Base-by-base conservation (phyloP, 1,284 basidiomycete species). In the Ganoderma meredithae region DNA sequence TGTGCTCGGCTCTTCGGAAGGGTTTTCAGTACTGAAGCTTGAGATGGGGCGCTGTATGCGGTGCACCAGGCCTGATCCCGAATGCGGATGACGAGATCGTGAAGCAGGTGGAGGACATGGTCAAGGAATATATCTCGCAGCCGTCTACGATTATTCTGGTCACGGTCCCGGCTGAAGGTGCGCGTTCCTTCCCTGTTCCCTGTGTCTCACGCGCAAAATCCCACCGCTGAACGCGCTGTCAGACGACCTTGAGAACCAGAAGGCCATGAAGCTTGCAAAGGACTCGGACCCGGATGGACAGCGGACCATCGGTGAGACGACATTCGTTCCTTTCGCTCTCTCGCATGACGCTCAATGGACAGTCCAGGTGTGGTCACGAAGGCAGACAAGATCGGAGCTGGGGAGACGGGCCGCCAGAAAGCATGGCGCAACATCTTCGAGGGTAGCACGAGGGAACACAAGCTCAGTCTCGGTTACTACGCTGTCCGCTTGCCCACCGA, bases 281-380 rank as follows among this genome's bases (percentile, higher is more conserved):
- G 76, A 80, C 1, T 84, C 80, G 1, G 89, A 91, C 74, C 81
- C 83, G 0, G 64, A 77, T 0, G 88, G 87, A 8, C 72, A 80
- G 39, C 82, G 89, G 12, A 91, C 88, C 0, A 90, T 90, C 61
- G 89, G 89, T 87, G 63, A 22, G n/a, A n/a, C n/a, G n/a, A n/a
- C n/a, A n/a, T n/a, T n/a, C n/a, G n/a, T n/a, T n/a, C n/a, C n/a
- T n/a, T n/a, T n/a, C n/a, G n/a, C n/a, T n/a, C n/a, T n/a, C n/a
- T n/a, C n/a, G n/a, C n/a, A n/a, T n/a, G n/a, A n/a, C n/a, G n/a
- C n/a, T n/a, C n/a, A n/a, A n/a, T n/a, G n/a, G n/a, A n/a, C n/a
- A n/a, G n/a, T n/a, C n/a, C n/a, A n/a, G n/a, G n/a, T n/a, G n/a
- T 91, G 0, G 79, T 90, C 19, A 91, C 90, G 0, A 91, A 91